These are phyloP conservation scores for Tetrapisispora pingtungensis DNA, from an alignment of 805 yeast species.

Conservation along the genomic window DNA sequence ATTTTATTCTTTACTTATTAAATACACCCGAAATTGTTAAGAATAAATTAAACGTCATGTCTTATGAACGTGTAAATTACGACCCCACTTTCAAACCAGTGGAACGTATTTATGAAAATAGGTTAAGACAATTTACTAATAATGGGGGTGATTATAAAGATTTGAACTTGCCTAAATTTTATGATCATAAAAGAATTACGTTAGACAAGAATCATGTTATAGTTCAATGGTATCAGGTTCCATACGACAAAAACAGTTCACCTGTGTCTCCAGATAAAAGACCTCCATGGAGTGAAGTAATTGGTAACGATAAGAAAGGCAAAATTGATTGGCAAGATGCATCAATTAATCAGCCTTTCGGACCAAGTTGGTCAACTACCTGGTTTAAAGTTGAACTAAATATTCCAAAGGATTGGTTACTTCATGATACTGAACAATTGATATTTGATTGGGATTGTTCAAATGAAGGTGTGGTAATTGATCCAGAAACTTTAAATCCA, in stretches of 20 bases:
- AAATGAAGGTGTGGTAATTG: conserved; percentile 77
- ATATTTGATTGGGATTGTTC: conserved; percentile 76
- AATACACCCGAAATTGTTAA: too few relatives aligned
- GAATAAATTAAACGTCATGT: too few relatives aligned
- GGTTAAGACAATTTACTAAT: conserved; percentile 51
- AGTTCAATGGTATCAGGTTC: conserved; percentile 63
- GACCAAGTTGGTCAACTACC: conserved; percentile 95
- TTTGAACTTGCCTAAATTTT: conserved; percentile 73
- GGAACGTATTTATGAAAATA: conserved; percentile 44
- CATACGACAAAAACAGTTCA: conserved; percentile 39
- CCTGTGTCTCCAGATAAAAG: conserved; percentile 29
- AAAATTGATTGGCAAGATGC: conserved; percentile 42
- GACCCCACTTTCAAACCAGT: conserved; percentile 59
- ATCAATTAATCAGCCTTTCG: conserved; percentile 65
- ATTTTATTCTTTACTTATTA: too few relatives aligned
- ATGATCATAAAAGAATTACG: conserved; percentile 46
- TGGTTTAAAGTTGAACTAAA: conserved; percentile 70
- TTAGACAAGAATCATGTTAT: conserved; percentile 38
- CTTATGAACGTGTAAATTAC: conserved; percentile 21
- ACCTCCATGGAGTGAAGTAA: conserved; percentile 27
- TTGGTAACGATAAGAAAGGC: conserved; percentile 17
- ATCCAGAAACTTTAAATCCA: conserved; percentile 50
- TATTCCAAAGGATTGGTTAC: conserved; percentile 47
- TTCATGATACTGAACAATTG: conserved; percentile 37
- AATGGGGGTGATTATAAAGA: conserved; percentile 67